A percentile compares a stretch with the other conserved stretches of the same genome.
Conservation (phyloP, 805 yeast genomes). For the Candida fluviatilis region DNA sequence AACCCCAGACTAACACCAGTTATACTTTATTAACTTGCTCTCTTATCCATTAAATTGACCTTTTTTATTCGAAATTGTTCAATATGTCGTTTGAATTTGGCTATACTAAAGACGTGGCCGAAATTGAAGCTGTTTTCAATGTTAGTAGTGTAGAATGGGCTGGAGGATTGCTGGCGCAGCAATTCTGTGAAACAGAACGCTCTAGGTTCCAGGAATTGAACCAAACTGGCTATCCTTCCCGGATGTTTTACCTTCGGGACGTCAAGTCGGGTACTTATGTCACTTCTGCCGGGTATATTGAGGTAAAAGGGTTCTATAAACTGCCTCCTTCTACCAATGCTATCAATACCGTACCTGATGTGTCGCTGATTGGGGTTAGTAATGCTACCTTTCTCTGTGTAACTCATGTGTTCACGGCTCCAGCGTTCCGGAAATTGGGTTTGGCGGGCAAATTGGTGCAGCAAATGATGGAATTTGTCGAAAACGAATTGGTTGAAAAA, state of each 20-base stretch:
- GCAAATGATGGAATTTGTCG: slow-evolving; percentile 27
- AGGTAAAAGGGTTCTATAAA: slow-evolving; percentile 25
- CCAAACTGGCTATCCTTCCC: slow-evolving; percentile 16
- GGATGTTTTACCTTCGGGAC: slow-evolving; percentile 25
- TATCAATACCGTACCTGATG: slow-evolving; percentile 27
- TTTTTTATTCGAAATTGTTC: no score
- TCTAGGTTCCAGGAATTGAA: slow-evolving; percentile 3
- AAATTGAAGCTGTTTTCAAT: slow-evolving; percentile 16
- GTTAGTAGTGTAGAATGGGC: slow-evolving; percentile 25
- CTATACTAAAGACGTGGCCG: slow-evolving; percentile 20
- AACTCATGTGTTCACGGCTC: slow-evolving; percentile 23
- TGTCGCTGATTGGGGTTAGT: slow-evolving; percentile 28
- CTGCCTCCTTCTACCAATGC: slow-evolving; percentile 21
- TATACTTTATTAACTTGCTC: no score
- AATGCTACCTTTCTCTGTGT: slow-evolving; percentile 23
- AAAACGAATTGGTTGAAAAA: slow-evolving; percentile 23
- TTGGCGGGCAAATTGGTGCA: slow-evolving; percentile 23
- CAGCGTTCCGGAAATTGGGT: slow-evolving; percentile 24
- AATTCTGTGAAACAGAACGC: slow-evolving; percentile 11
- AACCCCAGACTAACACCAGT: no score
- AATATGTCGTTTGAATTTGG: slow-evolving; percentile 13
- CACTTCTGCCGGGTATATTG: slow-evolving; percentile 20
- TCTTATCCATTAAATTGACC: no score
- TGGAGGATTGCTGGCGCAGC: slow-evolving; percentile 11
- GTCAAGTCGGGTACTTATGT: slow-evolving; percentile 16